phyloP scores from a whole-genome alignment of 495 filamentous ascomycete species.

The Glutinoglossum americanum region DNA sequence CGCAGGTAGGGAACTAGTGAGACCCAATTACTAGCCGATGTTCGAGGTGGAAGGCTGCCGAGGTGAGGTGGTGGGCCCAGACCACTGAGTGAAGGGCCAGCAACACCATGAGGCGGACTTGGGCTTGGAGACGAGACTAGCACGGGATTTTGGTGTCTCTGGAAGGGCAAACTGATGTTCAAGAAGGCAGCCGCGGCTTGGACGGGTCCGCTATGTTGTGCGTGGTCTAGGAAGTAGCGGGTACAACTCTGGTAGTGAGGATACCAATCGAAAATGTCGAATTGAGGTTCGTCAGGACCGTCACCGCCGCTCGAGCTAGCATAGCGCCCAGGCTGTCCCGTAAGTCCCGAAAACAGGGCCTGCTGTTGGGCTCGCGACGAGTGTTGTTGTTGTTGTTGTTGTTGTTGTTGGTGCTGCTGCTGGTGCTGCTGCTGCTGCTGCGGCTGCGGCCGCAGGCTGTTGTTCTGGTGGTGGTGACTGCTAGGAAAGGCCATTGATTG shows the following conservation, averaged over 20 bases:
- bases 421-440: background rate
- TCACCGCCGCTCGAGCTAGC: background rate
- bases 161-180: conserved; percentile 61
- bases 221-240: conserved; percentile 79
- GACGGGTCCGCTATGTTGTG: conserved; percentile 61
- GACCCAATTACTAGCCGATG: conserved; percentile 22
- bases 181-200: conserved; percentile 81
- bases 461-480: background rate
- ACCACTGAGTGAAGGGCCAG: conserved; percentile 7
- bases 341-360: background rate
- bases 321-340: background rate
- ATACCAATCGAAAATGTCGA: conserved; percentile 88
- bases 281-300: conserved; percentile 17
- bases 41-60: conserved; percentile 9
- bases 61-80: conserved; percentile 9
- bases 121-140: conserved; percentile 23
- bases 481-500: background rate
- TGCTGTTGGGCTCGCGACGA: background rate
- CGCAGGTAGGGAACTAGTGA: conserved; percentile 79
- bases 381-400: background rate
- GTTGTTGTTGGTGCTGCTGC: background rate
- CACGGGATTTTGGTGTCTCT: conserved; percentile 25
- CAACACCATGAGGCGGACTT: conserved; percentile 16
- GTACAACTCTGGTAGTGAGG: conserved; percentile 82
- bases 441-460: background rate